Evolutionary conservation across 164 flowering plant species (phyloP).

Genomic region (Platanus orientalis): DNA sequence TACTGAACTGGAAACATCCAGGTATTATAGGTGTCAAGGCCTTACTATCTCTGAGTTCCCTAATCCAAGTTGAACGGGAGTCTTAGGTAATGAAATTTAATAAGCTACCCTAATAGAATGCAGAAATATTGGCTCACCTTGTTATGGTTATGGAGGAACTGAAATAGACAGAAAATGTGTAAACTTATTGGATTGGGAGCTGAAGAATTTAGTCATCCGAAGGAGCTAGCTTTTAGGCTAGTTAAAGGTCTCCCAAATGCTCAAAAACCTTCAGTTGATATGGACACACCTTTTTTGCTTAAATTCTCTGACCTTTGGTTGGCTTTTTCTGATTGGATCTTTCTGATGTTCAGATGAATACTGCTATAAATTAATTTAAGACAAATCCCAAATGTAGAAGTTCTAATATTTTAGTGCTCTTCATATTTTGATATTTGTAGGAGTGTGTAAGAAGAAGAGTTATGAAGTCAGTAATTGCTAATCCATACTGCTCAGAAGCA

Average conservation of each 20-base stretch:
- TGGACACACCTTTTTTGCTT: too few relatives aligned
- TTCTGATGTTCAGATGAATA: not conserved
- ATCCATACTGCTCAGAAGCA: constrained; percentile 80
- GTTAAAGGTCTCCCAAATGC: not conserved
- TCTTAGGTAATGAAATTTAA: too few relatives aligned
- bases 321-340: not conserved
- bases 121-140: too few relatives aligned
- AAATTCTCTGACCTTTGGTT: not conserved
- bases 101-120: too few relatives aligned
- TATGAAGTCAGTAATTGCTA: constrained; percentile 63
- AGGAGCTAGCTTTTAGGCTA: not conserved
- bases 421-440: constrained; percentile 27
- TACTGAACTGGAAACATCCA: too few relatives aligned
- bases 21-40: too few relatives aligned
- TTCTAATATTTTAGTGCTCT: not conserved
- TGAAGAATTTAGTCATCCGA: not conserved
- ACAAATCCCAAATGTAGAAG: not conserved
- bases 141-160: too few relatives aligned
- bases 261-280: too few relatives aligned
- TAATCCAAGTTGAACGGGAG: too few relatives aligned
- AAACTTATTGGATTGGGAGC: not conserved
- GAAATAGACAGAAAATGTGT: not conserved
- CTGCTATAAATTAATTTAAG: not conserved
- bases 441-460: constrained; percentile 90
- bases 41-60: too few relatives aligned